phyloP scores from a whole-genome alignment of 306 rosid species.

The Medicago truncatula region MtrunA17r5.0-ANR NC_053043.1:15049001-15049500 shows the following conservation, averaged over 20 bases:
- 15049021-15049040: constrained; percentile 75
- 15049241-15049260: constrained; percentile 92
- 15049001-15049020: constrained; percentile 79
- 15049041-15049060: constrained; percentile 76
- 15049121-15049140: constrained; percentile 86
- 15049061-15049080: constrained; percentile 62
- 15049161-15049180: constrained; percentile 98
- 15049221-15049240: constrained; percentile 93
- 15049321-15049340: constrained; percentile 93
- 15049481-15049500: constrained; percentile 98
- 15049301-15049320: constrained; percentile 58
- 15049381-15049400: constrained; percentile 80
- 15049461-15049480: constrained; percentile 89
- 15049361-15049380: constrained; percentile 92
- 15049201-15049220: constrained; percentile 85
- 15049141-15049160: constrained; percentile 90
- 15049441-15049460: constrained; percentile 84
- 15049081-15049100: constrained; percentile 57
- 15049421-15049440: constrained; percentile 98
- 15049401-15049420: constrained; percentile 89
- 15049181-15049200: constrained; percentile 94
- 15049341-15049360: constrained; percentile 87
- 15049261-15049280: constrained; percentile 83
- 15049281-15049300: constrained; percentile 96
- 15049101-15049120: constrained; percentile 89